Evolutionary conservation across 371 early-diverging fungal genomes (phyloP), one percentile per base, ranked within the genome.

Genomic region (Mucor ambiguus): DNA sequence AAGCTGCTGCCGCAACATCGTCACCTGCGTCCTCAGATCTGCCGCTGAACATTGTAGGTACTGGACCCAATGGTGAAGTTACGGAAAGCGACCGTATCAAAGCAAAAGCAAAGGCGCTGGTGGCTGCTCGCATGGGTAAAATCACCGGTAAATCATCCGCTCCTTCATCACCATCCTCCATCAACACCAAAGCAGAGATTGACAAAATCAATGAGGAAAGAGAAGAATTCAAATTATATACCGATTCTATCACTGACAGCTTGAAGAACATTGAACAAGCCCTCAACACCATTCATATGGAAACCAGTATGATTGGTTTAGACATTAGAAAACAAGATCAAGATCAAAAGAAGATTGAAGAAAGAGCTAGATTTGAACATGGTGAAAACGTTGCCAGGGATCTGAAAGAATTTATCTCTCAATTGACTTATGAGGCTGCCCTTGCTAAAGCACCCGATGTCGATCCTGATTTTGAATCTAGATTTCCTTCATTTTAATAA

Each of bases 121-220:
- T 89, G 60, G 89, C 89, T 11, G 86, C 85, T n/a, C 76, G 84
- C 11, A 84, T 87, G 73, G 87, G 85, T 16, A 89, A 87, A 57
- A 66, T 83, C 12, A 72, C 77, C 2, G 79, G 82, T 22, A 80
- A 82, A 18, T 61, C 81, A 32, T 63, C 68, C 2, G 60, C 55
- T 10, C 29, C 66, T n/a, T n/a, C 14, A 43, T 28, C 61, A 3
- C 11, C 66, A 33, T 60, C 26, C 2, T n/a, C 44, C 1, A 64
- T 61, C 22, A 68, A 72, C 32, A 44, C 71, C 18, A 69, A 72
- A 28, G 85, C 80, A 28, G 85, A 87, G 44, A 74, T 79, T 6
- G 73, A 78, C 10, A 76, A 75, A 20, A 81, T 83, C 43, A 75
- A 85, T n/a, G 72, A 83, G 41, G 88, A 87, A 38, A 72, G 79